These are phyloP conservation scores for Neurospora cerealis DNA, from an alignment of 495 filamentous ascomycete species.

Conservation along the genomic window DNA sequence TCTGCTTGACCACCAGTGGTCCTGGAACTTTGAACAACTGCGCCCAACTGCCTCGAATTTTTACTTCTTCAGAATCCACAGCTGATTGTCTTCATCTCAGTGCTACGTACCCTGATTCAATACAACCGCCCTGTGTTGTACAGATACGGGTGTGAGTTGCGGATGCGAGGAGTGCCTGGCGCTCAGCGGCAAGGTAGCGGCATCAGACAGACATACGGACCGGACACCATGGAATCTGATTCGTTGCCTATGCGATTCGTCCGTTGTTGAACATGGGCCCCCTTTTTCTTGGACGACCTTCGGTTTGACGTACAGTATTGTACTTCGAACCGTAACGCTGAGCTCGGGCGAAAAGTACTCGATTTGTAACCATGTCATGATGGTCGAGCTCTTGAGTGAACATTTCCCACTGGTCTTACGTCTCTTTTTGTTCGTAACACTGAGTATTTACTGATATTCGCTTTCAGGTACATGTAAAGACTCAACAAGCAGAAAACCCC, in stretches of 20 bases:
- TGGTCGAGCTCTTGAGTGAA: background rate
- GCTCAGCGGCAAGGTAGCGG: background rate
- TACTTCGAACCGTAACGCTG: too few relatives aligned
- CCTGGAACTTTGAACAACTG: background rate
- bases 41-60: background rate
- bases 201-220: background rate
- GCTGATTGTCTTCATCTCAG: background rate
- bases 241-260: background rate
- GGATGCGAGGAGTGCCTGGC: background rate
- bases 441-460: background rate
- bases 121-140: background rate
- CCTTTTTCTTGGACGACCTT: background rate
- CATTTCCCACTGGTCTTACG: background rate
- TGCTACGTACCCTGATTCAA: background rate
- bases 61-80: background rate
- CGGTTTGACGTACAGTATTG: background rate
- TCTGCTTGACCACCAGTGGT: background rate
- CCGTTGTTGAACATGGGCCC: background rate
- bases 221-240: background rate
- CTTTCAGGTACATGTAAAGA: background rate
- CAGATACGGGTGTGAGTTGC: background rate
- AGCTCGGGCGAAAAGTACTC: background rate
- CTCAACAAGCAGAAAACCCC: background rate
- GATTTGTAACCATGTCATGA: background rate
- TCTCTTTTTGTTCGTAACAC: background rate